These are phyloP conservation scores for Zychaea mexicana DNA, from an alignment of 371 early-diverging fungal genomes.

Conservation along the genomic window DNA sequence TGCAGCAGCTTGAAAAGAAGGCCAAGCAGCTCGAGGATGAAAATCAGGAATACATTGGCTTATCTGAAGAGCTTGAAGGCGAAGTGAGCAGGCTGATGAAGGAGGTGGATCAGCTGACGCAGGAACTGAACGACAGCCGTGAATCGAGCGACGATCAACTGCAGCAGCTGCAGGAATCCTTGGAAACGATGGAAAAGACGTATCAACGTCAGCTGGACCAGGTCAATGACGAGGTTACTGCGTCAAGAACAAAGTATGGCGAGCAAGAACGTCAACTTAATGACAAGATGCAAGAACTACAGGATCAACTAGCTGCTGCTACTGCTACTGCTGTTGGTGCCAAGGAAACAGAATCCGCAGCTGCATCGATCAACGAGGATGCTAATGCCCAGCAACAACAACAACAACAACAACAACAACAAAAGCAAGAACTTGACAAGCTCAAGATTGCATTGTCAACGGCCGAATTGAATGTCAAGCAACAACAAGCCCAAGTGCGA, in stretches of 20 bases:
- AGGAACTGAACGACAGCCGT: constrained; percentile 18
- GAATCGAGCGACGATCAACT: not conserved
- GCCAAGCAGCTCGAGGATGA: constrained; percentile 28
- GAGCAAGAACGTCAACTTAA: not conserved
- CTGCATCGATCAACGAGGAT: not conserved
- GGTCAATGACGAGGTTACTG: not conserved
- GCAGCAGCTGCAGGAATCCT: constrained; percentile 3
- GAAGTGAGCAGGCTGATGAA: constrained; percentile 30
- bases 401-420: not conserved
- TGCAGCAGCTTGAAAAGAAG: constrained; percentile 17
- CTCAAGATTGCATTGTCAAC: constrained; percentile 11
- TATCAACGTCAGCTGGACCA: constrained; percentile 2
- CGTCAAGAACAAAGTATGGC: not conserved
- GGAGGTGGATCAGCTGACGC: constrained; percentile 18
- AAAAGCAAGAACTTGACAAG: constrained; percentile 2
- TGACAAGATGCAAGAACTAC: constrained; percentile 5
- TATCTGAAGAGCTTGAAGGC: constrained; percentile 34
- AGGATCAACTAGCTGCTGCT: not conserved
- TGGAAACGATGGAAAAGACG: not conserved
- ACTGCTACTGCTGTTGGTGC: not conserved
- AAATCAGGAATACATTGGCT: constrained; percentile 30
- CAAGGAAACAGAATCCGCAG: not conserved
- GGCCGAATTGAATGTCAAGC: constrained; percentile 19
- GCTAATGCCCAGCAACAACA: not conserved
- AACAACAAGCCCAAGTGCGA: constrained; percentile 17